Evolutionary conservation across 1,139 yeast species (phyloP).

Genomic region (Lodderomyces theae): DNA sequence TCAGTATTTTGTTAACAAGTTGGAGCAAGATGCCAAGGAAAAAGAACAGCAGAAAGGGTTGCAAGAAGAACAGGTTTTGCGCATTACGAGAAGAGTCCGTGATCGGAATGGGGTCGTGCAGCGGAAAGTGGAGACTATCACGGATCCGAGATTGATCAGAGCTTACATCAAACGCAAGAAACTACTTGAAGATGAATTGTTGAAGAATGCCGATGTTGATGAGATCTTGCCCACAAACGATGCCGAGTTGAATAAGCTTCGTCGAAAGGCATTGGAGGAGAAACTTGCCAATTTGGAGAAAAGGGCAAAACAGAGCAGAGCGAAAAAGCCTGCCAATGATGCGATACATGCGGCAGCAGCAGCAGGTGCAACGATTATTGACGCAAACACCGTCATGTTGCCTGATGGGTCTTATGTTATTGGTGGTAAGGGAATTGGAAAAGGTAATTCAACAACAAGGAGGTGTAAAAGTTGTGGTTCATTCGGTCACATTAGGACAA

Average conservation of each 20-base stretch:
- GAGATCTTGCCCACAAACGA: constrained; percentile 79
- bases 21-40: constrained; percentile 12
- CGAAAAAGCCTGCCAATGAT: constrained; percentile 37
- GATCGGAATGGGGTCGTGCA: constrained; percentile 88
- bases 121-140: constrained; percentile 72
- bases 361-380: constrained; percentile 21
- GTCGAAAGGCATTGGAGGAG: constrained; percentile 76
- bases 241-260: constrained; percentile 76
- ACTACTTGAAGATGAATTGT: constrained; percentile 66
- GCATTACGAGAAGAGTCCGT: constrained; percentile 74
- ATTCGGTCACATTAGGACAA: constrained; percentile 90
- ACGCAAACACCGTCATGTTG: constrained; percentile 43
- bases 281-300: constrained; percentile 82
- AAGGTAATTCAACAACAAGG: constrained; percentile 76
- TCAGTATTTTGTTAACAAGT: constrained; percentile 27
- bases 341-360: constrained; percentile 49
- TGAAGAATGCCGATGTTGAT: constrained; percentile 56
- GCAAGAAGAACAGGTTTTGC: constrained; percentile 42
- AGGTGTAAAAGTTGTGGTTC: constrained; percentile 96
- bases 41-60: constrained; percentile 19
- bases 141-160: constrained; percentile 82
- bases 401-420: constrained; percentile 49
- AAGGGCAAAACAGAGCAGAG: constrained; percentile 49
- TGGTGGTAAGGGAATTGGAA: constrained; percentile 66
- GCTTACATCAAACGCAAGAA: constrained; percentile 83